Base-by-base conservation (phyloP, 2,329 filamentous ascomycete genomes). In the Trichoderma atrobrunneum region DNA sequence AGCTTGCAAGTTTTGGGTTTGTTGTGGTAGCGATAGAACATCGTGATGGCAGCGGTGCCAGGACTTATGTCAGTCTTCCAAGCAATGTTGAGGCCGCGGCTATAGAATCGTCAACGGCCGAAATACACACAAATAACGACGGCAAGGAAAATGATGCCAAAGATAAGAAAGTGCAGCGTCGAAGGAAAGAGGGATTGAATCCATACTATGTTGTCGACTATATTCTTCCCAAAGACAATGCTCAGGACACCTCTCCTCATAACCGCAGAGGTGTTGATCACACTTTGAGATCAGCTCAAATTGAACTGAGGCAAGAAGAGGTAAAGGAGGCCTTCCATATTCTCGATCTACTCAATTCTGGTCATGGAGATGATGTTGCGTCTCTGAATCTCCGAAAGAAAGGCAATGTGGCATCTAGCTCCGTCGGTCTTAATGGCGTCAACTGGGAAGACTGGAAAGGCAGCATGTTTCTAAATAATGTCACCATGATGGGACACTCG, bases 1-100 rank as follows among this genome's bases (percentile, higher is more conserved):
- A 92, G 74, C 87, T 92, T 74, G 90, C 89, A 0, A 90, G 88
- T 76, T 89, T 90, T 74, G 89, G 90, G 0, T 90, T 91, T 75
- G 82, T 92, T 0, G 89, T 92, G 0, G 86, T 89, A 39, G 88
- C 89, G 0, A 77, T 92, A 28, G 90, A 92, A 79, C 90, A 92
- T 78, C 81, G 90, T 32, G 90, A 92, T 77, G 90, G 90, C 1
- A 89, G 87, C 70, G 89, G 88, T 3, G 88, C 90, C 5, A 82
- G 89, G 62, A 88, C 87, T 0, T 88, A 87, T 72, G 84, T 92
- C 71, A 91, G 90, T 75, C 84, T 90, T 60, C 82, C 84, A 0
- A 81, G 82, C 62, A 76, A 82, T 24, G 81, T 79, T 4, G 79
- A 81, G 36, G 78, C 82, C 1, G 78, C 77, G 7, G 77, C 80